These are phyloP conservation scores for Amorphotheca resinae DNA, from an alignment of 495 filamentous ascomycete genomes.

Conservation along the genomic window DNA sequence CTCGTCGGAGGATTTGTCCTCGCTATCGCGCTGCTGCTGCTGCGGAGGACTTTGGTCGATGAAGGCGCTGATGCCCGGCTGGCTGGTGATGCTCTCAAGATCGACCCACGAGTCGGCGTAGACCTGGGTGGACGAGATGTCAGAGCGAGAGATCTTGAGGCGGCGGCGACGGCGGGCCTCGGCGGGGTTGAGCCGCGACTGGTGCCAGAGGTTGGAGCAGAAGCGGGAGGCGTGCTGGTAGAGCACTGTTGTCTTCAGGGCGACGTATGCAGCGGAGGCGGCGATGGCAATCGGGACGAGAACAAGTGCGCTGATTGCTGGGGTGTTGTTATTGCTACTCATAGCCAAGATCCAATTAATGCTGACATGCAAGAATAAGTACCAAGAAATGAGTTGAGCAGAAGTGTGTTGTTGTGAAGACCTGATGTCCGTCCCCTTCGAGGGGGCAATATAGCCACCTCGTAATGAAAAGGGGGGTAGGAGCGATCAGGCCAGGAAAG, in stretches of 20 bases:
- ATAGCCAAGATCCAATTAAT: slow-evolving; percentile 26
- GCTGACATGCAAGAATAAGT: slow-evolving; percentile 16
- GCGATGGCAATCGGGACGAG: slow-evolving; percentile 43
- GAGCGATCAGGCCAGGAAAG: too few species aligned
- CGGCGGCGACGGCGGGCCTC: slow-evolving; percentile 1
- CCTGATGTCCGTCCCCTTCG: too few species aligned
- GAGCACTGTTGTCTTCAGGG: slow-evolving; percentile 26
- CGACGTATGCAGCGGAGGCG: slow-evolving; percentile 30
- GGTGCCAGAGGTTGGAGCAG: slow-evolving; percentile 6
- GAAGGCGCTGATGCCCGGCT: slow-evolving; percentile 18
- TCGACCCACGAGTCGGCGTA: slow-evolving; percentile 19
- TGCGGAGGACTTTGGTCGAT: slow-evolving; percentile 14
- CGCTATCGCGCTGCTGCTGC: background rate
- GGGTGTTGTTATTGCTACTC: slow-evolving; percentile 17
- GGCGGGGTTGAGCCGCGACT: background rate
- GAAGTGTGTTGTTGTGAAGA: too few species aligned
- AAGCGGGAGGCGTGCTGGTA: background rate
- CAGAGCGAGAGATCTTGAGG: slow-evolving; percentile 21
- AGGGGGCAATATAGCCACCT: too few species aligned
- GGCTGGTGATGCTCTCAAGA: slow-evolving; percentile 11
- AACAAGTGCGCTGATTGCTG: slow-evolving; percentile 35
- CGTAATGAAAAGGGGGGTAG: too few species aligned
- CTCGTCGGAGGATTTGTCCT: background rate
- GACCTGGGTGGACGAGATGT: slow-evolving; percentile 9
- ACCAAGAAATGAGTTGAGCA: slow-evolving; percentile 3